These are phyloP conservation scores for Paracamarosporium sp. DNA, from an alignment of 2,329 filamentous ascomycete genomes.

Conservation along the genomic window DNA sequence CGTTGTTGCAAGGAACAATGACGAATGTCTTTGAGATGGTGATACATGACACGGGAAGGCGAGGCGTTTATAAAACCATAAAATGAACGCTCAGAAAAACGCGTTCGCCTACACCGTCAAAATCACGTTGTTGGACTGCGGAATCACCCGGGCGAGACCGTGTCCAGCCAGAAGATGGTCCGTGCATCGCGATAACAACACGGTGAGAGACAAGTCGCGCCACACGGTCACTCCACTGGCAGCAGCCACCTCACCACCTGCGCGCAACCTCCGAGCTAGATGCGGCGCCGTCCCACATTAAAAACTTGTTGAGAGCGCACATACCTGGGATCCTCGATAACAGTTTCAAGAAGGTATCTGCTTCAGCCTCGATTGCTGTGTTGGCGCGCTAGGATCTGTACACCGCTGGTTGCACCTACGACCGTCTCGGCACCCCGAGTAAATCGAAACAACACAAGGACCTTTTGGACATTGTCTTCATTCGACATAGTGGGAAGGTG, in stretches of 20 bases:
- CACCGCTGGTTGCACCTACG: too few species aligned
- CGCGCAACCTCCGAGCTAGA: not conserved
- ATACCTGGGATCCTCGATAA: too few species aligned
- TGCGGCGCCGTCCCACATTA: slow-evolving; percentile 3
- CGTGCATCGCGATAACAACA: slow-evolving; percentile 2
- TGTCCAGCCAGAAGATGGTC: not conserved
- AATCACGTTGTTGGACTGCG: slow-evolving; percentile 6
- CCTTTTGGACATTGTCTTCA: too few species aligned
- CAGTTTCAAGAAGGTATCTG: too few species aligned
- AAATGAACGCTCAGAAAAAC: not conserved
- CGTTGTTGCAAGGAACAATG: not conserved
- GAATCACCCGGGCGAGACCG: not conserved
- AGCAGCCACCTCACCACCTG: slow-evolving; percentile 3
- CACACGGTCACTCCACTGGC: slow-evolving; percentile 7
- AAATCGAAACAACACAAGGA: too few species aligned
- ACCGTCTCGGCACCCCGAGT: too few species aligned
- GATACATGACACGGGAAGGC: not conserved
- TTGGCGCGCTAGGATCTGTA: too few species aligned
- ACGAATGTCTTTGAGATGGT: not conserved
- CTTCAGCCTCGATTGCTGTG: too few species aligned
- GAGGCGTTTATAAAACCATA: not conserved
- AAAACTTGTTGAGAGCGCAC: slow-evolving; percentile 7
- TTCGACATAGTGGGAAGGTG: too few species aligned
- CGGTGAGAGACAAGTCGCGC: slow-evolving; percentile 5
- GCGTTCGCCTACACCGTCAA: not conserved